Percentiles rank a stretch among this genome's conserved stretches.
Conservation (phyloP, 768 basidiomycete genomes). For the Pisolithus tinctorius region DNA sequence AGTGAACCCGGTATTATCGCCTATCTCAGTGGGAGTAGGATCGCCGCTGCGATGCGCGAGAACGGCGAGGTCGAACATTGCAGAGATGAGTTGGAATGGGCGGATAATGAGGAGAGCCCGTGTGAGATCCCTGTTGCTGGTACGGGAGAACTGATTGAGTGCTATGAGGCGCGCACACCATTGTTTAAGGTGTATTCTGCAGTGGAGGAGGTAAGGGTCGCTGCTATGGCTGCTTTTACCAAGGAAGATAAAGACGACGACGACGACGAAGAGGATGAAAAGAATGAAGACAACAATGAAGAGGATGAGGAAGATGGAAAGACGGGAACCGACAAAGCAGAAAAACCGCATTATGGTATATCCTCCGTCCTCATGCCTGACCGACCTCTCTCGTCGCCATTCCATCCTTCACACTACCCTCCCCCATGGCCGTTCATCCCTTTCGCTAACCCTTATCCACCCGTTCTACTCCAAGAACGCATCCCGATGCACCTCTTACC, state of each 20-base stretch:
- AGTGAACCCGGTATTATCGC: rapidly evolving
- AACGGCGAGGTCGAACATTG: slow-evolving; percentile 14
- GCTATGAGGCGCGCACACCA: slow-evolving; percentile 5
- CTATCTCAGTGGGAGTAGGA: slow-evolving; percentile 15
- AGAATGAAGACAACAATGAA: not conserved
- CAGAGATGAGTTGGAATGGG: slow-evolving; percentile 14
- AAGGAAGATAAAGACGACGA: not conserved
- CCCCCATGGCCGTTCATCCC: slow-evolving; percentile 36
- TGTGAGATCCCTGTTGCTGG: slow-evolving; percentile 9
- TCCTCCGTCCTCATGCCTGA: slow-evolving; percentile 1
- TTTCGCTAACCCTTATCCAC: slow-evolving; percentile 20
- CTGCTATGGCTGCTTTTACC: too few relatives aligned
- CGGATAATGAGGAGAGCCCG: slow-evolving; percentile 17
- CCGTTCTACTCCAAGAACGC: slow-evolving; percentile 25
- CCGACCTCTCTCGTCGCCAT: slow-evolving; percentile 19
- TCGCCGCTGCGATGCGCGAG: slow-evolving; percentile 6
- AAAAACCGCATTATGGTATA: not conserved
- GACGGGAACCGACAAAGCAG: not conserved
- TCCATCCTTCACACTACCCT: slow-evolving; percentile 32
- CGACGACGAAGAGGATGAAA: not conserved
- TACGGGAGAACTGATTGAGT: slow-evolving; percentile 11
- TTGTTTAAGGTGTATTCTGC: not conserved
- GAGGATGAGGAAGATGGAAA: not conserved
- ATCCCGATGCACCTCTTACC: slow-evolving; percentile 33
- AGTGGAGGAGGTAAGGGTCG: not conserved